phyloP scores from a whole-genome alignment of 257 asterid genomes.

The Leonotis leonurus region DNA sequence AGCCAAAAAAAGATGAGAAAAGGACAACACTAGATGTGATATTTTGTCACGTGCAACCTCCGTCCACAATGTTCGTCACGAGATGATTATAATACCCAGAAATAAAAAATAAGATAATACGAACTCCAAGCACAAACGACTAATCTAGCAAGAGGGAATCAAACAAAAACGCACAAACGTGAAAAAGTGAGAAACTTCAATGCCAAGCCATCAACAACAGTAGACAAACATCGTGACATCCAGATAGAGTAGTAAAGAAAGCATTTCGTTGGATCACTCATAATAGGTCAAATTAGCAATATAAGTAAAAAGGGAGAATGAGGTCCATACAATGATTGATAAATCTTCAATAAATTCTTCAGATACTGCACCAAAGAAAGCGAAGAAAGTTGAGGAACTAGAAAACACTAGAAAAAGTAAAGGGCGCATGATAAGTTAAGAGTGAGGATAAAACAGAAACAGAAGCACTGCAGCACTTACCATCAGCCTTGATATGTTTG shows the following conservation, averaged over 20 bases:
- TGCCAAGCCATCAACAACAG: slow-evolving; percentile 13
- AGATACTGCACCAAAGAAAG: slow-evolving; percentile 42
- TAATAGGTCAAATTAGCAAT: slow-evolving; percentile 3
- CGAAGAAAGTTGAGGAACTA: neutral
- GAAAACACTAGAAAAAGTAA: neutral
- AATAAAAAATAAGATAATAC: neutral
- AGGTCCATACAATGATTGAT: slow-evolving; percentile 55
- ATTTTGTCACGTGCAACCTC: neutral
- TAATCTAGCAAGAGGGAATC: neutral
- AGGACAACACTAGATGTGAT: neutral
- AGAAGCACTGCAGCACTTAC: slow-evolving; percentile 25
- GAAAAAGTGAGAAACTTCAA: neutral
- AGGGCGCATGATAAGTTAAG: too few species aligned
- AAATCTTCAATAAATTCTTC: slow-evolving; percentile 62
- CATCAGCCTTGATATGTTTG: slow-evolving; percentile 48
- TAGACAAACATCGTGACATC: neutral
- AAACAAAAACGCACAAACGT: neutral
- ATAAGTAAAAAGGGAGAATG: neutral
- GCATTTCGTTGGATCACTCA: neutral
- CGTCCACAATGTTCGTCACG: neutral
- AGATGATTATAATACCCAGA: neutral
- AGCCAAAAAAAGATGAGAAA: neutral
- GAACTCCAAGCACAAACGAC: slow-evolving; percentile 1
- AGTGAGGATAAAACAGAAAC: too few species aligned
- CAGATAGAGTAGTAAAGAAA: neutral